Conservation (phyloP, 495 filamentous ascomycete genomes). For the Polyplosphaeria fusca region DNA sequence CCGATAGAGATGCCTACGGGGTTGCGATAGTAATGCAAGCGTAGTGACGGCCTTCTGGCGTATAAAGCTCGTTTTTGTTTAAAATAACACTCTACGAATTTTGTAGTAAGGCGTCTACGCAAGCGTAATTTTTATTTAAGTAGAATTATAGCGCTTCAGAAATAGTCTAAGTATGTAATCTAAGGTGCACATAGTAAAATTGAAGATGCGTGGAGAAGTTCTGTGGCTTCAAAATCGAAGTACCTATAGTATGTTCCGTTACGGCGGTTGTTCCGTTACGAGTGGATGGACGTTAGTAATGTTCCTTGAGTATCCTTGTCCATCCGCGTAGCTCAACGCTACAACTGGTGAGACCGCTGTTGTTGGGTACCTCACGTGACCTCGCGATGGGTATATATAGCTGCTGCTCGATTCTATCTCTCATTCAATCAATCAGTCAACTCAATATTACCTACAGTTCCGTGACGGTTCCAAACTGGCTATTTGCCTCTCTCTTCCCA, state of each 20-base stretch:
- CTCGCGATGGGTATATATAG: too few relatives aligned
- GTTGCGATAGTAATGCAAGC: conserved; percentile 7
- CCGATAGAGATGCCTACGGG: conserved; percentile 7
- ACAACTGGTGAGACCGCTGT: too few relatives aligned
- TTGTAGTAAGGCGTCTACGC: conserved; percentile 9
- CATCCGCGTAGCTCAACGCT: too few relatives aligned
- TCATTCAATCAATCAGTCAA: too few relatives aligned
- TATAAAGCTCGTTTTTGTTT: background rate
- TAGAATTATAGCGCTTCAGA: conserved; percentile 9
- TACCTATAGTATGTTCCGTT: conserved; percentile 21
- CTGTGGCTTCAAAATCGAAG: conserved; percentile 9
- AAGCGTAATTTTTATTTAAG: conserved; percentile 24
- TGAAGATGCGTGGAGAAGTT: conserved; percentile 13
- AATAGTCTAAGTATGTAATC: conserved; percentile 16
- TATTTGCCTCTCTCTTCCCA: too few relatives aligned
- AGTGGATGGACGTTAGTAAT: conserved; percentile 18
- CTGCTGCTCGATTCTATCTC: too few relatives aligned
- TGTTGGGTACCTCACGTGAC: too few relatives aligned
- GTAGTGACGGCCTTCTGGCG: background rate
- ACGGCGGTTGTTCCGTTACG: conserved; percentile 20
- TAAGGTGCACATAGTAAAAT: conserved; percentile 16
- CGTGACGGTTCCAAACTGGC: too few relatives aligned
- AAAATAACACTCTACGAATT: conserved; percentile 12
- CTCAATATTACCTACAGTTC: too few relatives aligned
- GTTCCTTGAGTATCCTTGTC: too few relatives aligned